These are phyloP conservation scores for Avicennia marina DNA, from an alignment of 257 asterid species.

Conservation along the genomic window DNA sequence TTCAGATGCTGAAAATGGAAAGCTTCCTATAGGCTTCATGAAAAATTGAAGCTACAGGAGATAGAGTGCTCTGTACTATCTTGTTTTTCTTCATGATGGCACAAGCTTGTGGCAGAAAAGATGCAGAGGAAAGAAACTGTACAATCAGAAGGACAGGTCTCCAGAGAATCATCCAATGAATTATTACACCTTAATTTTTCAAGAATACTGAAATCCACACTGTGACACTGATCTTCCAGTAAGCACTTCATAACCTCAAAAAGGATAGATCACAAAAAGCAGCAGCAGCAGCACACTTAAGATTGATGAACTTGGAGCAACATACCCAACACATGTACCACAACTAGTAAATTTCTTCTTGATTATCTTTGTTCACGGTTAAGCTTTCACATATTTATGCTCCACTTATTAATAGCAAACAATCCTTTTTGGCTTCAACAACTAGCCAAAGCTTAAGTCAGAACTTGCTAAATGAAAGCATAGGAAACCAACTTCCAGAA, in stretches of 20 bases:
- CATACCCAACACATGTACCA: constrained; percentile 13
- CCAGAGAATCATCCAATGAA: constrained; percentile 15
- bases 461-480: constrained; percentile 18
- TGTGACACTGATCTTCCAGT: constrained; percentile 8
- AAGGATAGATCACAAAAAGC: not conserved
- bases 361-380: constrained; percentile 9
- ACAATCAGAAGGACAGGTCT: no score
- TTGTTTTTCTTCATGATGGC: no score
- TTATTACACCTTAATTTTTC: constrained; percentile 18
- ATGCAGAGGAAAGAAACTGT: no score
- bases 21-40: not conserved
- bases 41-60: no score
- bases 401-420: constrained; percentile 13
- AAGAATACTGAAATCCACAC: constrained; percentile 10
- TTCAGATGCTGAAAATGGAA: constrained; percentile 3
- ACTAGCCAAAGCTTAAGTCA: constrained; percentile 12
- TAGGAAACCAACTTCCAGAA: constrained; percentile 23
- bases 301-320: not conserved
- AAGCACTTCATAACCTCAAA: constrained; percentile 18
- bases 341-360: not conserved
- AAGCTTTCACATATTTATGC: constrained; percentile 4
- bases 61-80: no score
- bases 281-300: constrained; percentile 12
- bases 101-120: no score
- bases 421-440: constrained; percentile 13